A percentile compares a stretch with the other conserved stretches of the same genome.
These are phyloP conservation scores for Marchantia paleacea DNA, from an alignment of 225 moss, liverwort and hornwort species.

Conservation along the genomic window DNA sequence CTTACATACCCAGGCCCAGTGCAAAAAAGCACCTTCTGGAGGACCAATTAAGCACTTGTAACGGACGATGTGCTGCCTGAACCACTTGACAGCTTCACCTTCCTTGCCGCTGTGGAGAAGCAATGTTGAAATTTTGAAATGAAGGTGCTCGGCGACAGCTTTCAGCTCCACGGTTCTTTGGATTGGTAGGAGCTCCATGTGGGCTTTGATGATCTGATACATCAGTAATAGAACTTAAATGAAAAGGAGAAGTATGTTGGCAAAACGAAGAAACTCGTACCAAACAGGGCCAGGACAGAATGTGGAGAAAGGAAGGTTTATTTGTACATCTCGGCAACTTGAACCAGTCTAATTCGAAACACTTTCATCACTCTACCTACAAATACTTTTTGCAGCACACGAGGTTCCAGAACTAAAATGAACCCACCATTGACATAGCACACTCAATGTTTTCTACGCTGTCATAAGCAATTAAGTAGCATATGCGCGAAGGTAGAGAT, in stretches of 20 bases:
- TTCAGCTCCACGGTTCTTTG: conserved; percentile 86
- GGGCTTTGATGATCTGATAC: conserved; percentile 69
- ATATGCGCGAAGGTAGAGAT: no score
- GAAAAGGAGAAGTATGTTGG: not conserved
- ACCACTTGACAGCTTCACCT: conserved; percentile 90
- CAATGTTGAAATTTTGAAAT: conserved; percentile 87
- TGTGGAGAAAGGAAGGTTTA: no score
- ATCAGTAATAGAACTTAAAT: not conserved
- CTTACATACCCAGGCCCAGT: conserved; percentile 91
- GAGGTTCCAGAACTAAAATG: no score
- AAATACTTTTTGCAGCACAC: no score
- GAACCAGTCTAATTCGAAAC: no score
- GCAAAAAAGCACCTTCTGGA: conserved; percentile 83
- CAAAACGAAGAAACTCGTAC: not conserved
- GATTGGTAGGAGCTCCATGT: conserved; percentile 86
- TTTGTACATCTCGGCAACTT: no score
- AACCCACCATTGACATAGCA: no score
- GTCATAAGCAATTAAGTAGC: no score
- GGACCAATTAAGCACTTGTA: conserved; percentile 78
- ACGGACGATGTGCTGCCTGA: conserved; percentile 71
- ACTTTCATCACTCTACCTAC: no score
- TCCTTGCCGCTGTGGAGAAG: conserved; percentile 93
- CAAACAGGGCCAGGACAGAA: no score
- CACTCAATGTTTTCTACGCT: no score
- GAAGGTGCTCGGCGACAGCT: conserved; percentile 86